Percentiles rank a stretch among this genome's conserved stretches.
Conservation (phyloP, 805 yeast genomes). For the Starmerella stigmatis region DNA sequence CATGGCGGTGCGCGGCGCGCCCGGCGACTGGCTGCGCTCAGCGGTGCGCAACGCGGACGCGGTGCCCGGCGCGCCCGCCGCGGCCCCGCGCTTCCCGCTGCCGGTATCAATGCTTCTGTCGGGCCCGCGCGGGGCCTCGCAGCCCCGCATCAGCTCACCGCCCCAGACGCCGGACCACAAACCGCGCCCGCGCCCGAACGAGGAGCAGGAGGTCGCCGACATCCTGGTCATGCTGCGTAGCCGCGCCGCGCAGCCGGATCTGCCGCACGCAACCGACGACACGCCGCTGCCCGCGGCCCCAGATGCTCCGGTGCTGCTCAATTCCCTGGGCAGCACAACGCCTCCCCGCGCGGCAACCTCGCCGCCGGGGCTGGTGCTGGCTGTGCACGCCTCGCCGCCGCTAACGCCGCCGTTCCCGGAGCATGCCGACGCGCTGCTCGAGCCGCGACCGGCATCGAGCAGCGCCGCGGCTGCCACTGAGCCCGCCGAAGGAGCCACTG, state of each 20-base stretch:
- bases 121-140: neutral
- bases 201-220: conserved; percentile 5
- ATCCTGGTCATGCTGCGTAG: conserved; percentile 5
- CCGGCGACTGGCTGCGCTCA: neutral
- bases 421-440: no score
- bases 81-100: neutral
- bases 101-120: neutral
- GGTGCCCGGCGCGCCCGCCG: neutral
- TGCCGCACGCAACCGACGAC: neutral
- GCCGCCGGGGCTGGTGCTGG: no score
- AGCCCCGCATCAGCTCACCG: neutral
- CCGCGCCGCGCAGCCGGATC: neutral
- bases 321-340: no score
- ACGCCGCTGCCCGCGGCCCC: neutral
- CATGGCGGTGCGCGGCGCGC: neutral
- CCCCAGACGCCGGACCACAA: neutral
- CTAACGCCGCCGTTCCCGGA: no score
- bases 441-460: no score
- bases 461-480: no score
- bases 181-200: neutral
- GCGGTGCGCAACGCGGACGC: conserved; percentile 1
- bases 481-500: no score
- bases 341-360: no score
- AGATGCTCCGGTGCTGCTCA: neutral
- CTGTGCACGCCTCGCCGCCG: no score